Conservation (phyloP, 345 rosid species). For the Clarkia xantiana region DNA sequence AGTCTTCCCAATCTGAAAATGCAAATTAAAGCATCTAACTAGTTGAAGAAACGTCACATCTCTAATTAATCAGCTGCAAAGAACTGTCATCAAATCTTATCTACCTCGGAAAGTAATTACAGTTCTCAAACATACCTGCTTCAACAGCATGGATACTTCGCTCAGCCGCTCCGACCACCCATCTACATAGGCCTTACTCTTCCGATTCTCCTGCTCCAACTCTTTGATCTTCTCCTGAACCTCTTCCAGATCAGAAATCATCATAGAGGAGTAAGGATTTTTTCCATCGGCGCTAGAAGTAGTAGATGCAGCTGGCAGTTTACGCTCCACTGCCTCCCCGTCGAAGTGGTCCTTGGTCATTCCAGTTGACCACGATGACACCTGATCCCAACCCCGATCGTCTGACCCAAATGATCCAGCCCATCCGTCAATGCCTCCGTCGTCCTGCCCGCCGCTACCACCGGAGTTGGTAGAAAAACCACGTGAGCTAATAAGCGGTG, state of each 20-base stretch:
- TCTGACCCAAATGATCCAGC: constrained; percentile 6
- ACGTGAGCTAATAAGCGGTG: constrained; percentile 10
- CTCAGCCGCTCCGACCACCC: constrained; percentile 41
- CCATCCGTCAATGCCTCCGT: background rate
- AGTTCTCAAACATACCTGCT: constrained; percentile 25
- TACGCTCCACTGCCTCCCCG: constrained; percentile 33
- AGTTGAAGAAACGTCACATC: too few relatives aligned
- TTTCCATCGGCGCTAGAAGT: constrained; percentile 9
- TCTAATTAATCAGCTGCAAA: too few relatives aligned
- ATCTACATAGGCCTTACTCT: constrained; percentile 35
- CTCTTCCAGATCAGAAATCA: constrained; percentile 33
- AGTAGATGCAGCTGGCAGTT: constrained; percentile 8
- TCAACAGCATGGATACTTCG: constrained; percentile 42
- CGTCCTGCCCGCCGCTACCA: constrained; percentile 23
- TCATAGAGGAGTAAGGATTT: constrained; percentile 13
- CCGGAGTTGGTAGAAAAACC: constrained; percentile 29
- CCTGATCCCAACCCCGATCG: constrained; percentile 52
- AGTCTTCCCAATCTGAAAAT: too few relatives aligned
- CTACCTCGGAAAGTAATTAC: too few relatives aligned
- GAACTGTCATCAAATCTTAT: too few relatives aligned
- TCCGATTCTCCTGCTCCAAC: constrained; percentile 30
- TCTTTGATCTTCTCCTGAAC: constrained; percentile 31
- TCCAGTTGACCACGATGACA: constrained; percentile 84
- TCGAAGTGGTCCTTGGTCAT: constrained; percentile 85
- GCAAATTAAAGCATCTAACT: too few relatives aligned